phyloP scores from a whole-genome alignment of 345 rosid genomes.

The Clarkia xantiana region DNA sequence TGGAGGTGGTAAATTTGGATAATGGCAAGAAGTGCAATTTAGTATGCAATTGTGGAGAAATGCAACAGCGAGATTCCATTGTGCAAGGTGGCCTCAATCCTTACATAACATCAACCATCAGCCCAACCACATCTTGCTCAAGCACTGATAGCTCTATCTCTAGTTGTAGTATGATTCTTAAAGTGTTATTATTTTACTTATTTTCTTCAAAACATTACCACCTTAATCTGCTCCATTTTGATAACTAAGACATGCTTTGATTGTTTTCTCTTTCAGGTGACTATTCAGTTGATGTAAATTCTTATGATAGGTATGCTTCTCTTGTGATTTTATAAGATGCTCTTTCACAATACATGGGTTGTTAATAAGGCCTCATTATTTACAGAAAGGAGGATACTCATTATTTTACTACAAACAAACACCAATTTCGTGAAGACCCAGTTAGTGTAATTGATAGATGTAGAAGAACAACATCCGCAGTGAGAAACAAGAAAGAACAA shows the following conservation, averaged over 20 bases:
- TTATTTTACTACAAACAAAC: constrained; percentile 23
- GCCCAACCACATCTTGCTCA: constrained; percentile 46
- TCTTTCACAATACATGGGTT: neutral
- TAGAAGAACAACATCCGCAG: no score
- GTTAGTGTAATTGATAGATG: no score
- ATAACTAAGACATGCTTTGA: neutral
- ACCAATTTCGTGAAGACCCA: no score
- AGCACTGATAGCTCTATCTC: constrained; percentile 52
- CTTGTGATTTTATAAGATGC: neutral
- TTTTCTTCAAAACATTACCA: no score
- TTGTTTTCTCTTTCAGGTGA: constrained; percentile 39
- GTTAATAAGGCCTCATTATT: neutral
- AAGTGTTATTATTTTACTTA: no score
- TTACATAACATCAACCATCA: constrained; percentile 27
- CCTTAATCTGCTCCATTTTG: no score
- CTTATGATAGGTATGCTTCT: constrained; percentile 33
- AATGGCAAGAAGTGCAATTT: constrained; percentile 18
- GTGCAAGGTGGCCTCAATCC: constrained; percentile 26
- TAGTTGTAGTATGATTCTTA: constrained; percentile 35
- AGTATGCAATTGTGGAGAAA: constrained; percentile 15
- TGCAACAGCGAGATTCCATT: constrained; percentile 25
- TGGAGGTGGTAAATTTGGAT: constrained; percentile 10
- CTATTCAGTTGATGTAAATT: constrained; percentile 51
- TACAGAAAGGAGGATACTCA: constrained; percentile 1
- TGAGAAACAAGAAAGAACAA: no score